These are phyloP conservation scores for Peltaster fructicola DNA, from an alignment of 2,329 filamentous ascomycete species.

Conservation along the genomic window DNA sequence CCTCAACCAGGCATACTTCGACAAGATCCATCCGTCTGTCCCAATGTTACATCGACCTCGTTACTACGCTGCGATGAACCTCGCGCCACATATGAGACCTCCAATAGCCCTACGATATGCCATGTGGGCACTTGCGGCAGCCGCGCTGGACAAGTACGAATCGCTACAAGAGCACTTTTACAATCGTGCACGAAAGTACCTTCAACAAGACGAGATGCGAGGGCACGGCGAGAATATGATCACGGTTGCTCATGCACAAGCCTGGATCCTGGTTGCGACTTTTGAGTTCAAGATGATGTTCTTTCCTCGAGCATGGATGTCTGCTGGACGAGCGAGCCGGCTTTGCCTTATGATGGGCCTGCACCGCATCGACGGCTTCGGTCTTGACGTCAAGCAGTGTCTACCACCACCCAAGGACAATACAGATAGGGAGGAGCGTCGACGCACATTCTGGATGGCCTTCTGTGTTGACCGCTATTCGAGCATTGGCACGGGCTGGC, in stretches of 20 bases:
- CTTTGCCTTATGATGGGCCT: constrained; percentile 84
- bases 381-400: constrained; percentile 83
- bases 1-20: constrained; percentile 73
- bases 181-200: constrained; percentile 71
- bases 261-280: constrained; percentile 58
- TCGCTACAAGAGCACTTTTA: constrained; percentile 79
- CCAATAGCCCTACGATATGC: constrained; percentile 80
- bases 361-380: constrained; percentile 66
- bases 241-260: constrained; percentile 69
- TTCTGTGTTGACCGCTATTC: constrained; percentile 85
- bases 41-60: constrained; percentile 82
- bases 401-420: constrained; percentile 74
- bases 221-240: constrained; percentile 82
- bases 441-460: constrained; percentile 87
- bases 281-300: constrained; percentile 98
- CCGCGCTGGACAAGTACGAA: constrained; percentile 63
- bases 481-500: constrained; percentile 94
- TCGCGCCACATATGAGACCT: constrained; percentile 71
- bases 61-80: constrained; percentile 74
- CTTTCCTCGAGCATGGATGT: constrained; percentile 91
- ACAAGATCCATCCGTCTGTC: constrained; percentile 69
- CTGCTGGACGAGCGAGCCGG: constrained; percentile 63
- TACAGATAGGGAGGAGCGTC: constrained; percentile 81
- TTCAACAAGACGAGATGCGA: constrained; percentile 77
- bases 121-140: constrained; percentile 90